Conservation (phyloP, 2,329 filamentous ascomycete genomes). For the Akanthomyces lecanii region DNA sequence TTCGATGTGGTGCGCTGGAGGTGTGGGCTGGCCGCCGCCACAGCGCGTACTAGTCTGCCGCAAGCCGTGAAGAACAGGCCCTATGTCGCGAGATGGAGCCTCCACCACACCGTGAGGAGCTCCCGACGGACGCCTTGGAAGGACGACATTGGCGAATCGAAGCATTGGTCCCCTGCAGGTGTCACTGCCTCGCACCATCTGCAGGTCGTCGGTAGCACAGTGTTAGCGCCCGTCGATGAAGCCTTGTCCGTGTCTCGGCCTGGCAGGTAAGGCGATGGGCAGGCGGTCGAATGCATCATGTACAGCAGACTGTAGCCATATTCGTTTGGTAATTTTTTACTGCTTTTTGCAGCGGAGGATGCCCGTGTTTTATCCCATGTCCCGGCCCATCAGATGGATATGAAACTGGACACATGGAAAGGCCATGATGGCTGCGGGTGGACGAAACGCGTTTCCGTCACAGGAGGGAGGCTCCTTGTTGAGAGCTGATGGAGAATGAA, state of each 20-base stretch:
- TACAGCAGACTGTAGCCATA: too few species aligned
- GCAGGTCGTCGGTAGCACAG: neutral
- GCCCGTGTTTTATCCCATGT: neutral
- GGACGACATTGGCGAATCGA: neutral
- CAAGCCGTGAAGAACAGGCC: neutral
- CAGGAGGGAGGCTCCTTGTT: conserved; percentile 12
- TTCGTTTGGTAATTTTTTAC: neutral
- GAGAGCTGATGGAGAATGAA: neutral
- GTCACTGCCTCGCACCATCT: conserved; percentile 5
- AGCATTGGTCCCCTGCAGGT: neutral
- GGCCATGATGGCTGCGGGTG: neutral
- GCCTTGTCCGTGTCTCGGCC: neutral
- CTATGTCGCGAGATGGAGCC: neutral
- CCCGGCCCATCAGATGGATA: conserved; percentile 3
- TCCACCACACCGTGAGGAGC: neutral
- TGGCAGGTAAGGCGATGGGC: neutral
- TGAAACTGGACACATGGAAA: conserved; percentile 4
- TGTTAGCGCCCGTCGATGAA: neutral
- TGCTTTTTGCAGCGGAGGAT: neutral
- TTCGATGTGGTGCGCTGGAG: too few species aligned
- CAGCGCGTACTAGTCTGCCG: neutral
- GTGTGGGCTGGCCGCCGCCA: neutral
- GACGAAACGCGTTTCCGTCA: conserved; percentile 14
- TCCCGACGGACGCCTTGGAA: neutral
- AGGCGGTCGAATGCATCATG: too few species aligned